A percentile compares a stretch with the other conserved stretches of the same genome.
Evolutionary conservation across 495 filamentous ascomycete genomes (phyloP).

Genomic region (Pyrenula aspistea): DNA sequence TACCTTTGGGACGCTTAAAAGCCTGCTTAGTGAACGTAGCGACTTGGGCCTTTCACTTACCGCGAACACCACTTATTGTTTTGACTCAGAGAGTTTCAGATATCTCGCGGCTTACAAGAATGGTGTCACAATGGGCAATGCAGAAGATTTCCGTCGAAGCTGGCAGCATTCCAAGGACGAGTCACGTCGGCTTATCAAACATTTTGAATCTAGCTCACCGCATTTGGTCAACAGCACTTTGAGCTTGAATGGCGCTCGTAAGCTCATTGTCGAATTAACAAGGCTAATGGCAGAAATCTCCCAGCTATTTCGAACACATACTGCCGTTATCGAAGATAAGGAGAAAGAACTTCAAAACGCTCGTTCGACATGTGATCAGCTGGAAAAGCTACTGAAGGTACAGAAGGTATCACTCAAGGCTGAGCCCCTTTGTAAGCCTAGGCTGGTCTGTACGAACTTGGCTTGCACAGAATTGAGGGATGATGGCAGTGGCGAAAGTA

Average conservation of each 20-base stretch:
- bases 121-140: conserved; percentile 13
- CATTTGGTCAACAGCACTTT: conserved; percentile 23
- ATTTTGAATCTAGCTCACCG: conserved; percentile 13
- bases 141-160: conserved; percentile 20
- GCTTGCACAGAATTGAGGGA: background rate
- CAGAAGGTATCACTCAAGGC: background rate
- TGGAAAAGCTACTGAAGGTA: background rate
- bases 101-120: conserved; percentile 27
- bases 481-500: background rate
- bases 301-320: background rate
- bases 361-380: background rate
- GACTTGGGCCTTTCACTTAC: conserved; percentile 13
- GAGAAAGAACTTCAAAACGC: background rate
- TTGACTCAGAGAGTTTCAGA: conserved; percentile 34
- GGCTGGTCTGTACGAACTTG: background rate
- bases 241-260: conserved; percentile 18
- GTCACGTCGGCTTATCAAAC: conserved; percentile 15
- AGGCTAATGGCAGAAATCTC: background rate
- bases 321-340: background rate
- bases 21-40: conserved; percentile 12
- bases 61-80: conserved; percentile 22
- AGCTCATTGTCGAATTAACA: background rate
- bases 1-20: conserved; percentile 20
- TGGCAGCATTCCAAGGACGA: conserved; percentile 25
- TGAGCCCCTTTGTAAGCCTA: background rate